These are phyloP conservation scores for Favolaschia claudopus DNA, from an alignment of 768 basidiomycete species.

Conservation along the genomic window DNA sequence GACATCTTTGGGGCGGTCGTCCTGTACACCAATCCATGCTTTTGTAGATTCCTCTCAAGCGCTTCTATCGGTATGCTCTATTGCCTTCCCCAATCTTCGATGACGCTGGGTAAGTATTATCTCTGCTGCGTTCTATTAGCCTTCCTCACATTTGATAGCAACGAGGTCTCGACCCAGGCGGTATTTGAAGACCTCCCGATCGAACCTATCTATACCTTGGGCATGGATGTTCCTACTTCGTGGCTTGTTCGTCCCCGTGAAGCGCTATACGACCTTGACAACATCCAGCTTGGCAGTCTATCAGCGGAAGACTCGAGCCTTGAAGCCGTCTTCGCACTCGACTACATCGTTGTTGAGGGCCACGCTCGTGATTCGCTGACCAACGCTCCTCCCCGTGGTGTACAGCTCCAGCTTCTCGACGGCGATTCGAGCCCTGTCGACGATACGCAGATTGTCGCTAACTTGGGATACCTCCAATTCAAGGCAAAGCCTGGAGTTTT, in stretches of 20 bases:
- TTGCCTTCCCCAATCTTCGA: constrained; percentile 67
- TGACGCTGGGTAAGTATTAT: constrained; percentile 71
- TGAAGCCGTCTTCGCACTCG: constrained; percentile 84
- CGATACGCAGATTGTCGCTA: constrained; percentile 93
- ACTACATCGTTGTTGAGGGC: constrained; percentile 92
- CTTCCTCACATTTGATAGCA: constrained; percentile 31
- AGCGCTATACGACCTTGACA: constrained; percentile 93
- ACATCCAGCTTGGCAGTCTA: constrained; percentile 83
- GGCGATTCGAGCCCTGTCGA: constrained; percentile 60
- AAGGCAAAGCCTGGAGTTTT: constrained; percentile 92
- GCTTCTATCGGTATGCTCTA: constrained; percentile 88
- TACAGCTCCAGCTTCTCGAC: constrained; percentile 84
- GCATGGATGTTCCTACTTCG: constrained; percentile 87
- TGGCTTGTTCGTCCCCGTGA: constrained; percentile 95
- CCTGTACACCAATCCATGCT: background rate
- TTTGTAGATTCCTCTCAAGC: constrained; percentile 83
- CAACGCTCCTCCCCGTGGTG: constrained; percentile 81
- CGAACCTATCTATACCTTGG: constrained; percentile 93
- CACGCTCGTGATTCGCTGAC: constrained; percentile 82
- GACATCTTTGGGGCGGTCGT: background rate
- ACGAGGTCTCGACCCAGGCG: constrained; percentile 64
- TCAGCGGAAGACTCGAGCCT: constrained; percentile 67
- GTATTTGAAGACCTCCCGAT: constrained; percentile 77
- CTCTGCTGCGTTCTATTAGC: background rate
- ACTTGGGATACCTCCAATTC: constrained; percentile 96